Percentiles rank a stretch among this genome's conserved stretches.
phyloP scores from a whole-genome alignment of 208 protist genomes.

The Leishmania martiniquensis region DNA sequence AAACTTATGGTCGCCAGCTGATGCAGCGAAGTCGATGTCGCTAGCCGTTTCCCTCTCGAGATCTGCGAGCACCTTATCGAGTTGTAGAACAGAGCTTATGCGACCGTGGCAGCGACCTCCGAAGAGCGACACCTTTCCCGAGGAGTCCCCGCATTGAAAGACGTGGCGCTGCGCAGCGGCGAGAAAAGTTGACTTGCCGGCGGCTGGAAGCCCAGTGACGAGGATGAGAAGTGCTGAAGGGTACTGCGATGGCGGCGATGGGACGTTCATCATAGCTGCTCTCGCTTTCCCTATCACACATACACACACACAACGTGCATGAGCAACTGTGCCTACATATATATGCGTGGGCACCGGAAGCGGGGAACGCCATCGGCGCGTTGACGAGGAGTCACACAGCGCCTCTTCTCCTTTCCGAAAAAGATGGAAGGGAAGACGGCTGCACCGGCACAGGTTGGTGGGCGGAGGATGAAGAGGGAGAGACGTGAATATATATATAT shows the following conservation, averaged over 20 bases:
- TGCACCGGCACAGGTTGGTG: neutral
- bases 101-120: constrained; percentile 7
- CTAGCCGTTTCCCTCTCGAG: neutral
- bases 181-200: constrained; percentile 72
- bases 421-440: neutral
- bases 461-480: too few relatives aligned
- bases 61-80: constrained; percentile 20
- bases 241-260: too few relatives aligned
- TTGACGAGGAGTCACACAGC: neutral
- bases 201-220: constrained; percentile 61
- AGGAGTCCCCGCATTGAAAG: neutral
- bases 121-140: constrained; percentile 2
- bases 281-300: too few relatives aligned
- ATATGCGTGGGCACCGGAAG: neutral
- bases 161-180: constrained; percentile 16
- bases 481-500: neutral
- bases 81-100: constrained; percentile 11
- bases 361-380: neutral
- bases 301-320: too few relatives aligned
- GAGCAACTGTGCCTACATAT: neutral
- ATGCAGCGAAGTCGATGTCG: neutral
- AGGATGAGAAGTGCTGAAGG: constrained; percentile 40
- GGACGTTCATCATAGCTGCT: neutral
- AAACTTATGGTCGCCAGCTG: constrained; percentile 1
- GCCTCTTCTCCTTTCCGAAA: neutral